Evolutionary conservation across 768 basidiomycete species (phyloP).

Genomic region (Phlebiopsis gigantea): DNA sequence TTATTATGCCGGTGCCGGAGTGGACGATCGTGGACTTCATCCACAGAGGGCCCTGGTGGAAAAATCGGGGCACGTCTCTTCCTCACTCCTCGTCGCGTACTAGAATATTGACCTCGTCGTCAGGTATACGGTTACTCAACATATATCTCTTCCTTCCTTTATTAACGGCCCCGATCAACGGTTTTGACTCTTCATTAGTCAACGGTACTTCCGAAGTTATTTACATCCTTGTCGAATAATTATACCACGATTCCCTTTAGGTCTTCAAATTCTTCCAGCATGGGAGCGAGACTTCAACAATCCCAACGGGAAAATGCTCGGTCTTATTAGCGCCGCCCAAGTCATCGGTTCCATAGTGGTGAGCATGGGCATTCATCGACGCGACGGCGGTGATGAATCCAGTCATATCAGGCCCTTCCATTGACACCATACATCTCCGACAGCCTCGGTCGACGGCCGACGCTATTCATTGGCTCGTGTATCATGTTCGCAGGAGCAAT

Average conservation of each 20-base stretch:
- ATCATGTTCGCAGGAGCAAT: slow-evolving; percentile 64
- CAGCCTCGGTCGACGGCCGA: slow-evolving; percentile 51
- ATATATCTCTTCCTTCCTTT: slow-evolving; percentile 55
- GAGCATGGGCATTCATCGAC: not conserved
- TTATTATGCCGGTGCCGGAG: slow-evolving; percentile 32
- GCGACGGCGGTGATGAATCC: not conserved
- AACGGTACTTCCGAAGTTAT: slow-evolving; percentile 33
- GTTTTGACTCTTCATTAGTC: slow-evolving; percentile 63
- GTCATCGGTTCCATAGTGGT: slow-evolving; percentile 25
- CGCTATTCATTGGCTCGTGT: slow-evolving; percentile 54
- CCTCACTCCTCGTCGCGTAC: not conserved
- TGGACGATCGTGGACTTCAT: slow-evolving; percentile 58
- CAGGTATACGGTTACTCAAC: slow-evolving; percentile 57
- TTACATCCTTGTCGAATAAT: slow-evolving; percentile 24
- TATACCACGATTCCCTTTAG: slow-evolving; percentile 28
- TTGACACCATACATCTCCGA: slow-evolving; percentile 61
- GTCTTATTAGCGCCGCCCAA: slow-evolving; percentile 62
- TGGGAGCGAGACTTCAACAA: slow-evolving; percentile 54
- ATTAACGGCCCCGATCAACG: slow-evolving; percentile 61
- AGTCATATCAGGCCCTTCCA: slow-evolving; percentile 43
- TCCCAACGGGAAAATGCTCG: slow-evolving; percentile 47
- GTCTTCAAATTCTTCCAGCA: slow-evolving; percentile 60
- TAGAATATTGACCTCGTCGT: not conserved
- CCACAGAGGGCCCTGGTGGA: slow-evolving; percentile 57
- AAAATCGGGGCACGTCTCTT: slow-evolving; percentile 41